These are phyloP conservation scores for Raffaelea arxii DNA, from an alignment of 2,329 filamentous ascomycete genomes.

Conservation along the genomic window DNA sequence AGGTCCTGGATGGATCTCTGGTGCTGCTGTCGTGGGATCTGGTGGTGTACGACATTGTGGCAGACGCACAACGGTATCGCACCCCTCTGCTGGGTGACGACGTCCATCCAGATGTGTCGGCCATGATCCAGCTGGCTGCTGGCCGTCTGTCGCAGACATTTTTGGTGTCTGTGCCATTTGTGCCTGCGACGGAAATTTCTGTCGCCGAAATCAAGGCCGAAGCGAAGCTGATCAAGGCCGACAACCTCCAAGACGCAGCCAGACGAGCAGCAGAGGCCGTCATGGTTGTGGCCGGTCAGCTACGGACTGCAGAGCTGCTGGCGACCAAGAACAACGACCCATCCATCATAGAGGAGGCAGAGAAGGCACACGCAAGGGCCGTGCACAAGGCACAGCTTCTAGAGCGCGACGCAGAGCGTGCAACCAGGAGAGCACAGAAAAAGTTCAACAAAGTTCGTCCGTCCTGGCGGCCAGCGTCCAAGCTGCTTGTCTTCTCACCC, in stretches of 20 bases:
- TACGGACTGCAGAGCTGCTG: no score
- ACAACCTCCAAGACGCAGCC: no score
- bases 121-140: slow-evolving; percentile 59
- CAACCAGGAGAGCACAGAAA: neutral
- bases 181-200: no score
- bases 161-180: slow-evolving; percentile 51
- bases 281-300: no score
- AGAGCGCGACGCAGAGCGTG: no score
- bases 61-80: slow-evolving; percentile 62
- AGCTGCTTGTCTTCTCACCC: slow-evolving; percentile 55
- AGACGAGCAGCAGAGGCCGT: no score
- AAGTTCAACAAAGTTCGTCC: neutral
- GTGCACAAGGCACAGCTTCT: no score
- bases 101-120: slow-evolving; percentile 15
- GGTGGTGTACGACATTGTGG: slow-evolving; percentile 74
- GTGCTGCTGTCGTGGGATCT: slow-evolving; percentile 66
- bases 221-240: no score
- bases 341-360: neutral
- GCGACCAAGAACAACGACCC: slow-evolving; percentile 17
- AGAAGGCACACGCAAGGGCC: neutral
- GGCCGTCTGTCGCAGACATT: slow-evolving; percentile 57
- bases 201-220: no score
- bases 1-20: slow-evolving; percentile 63
- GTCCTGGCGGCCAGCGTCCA: slow-evolving; percentile 30
- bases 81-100: slow-evolving; percentile 39